Evolutionary conservation across 208 protist genomes (phyloP).

Genomic region (Zelonia costaricensis): DNA sequence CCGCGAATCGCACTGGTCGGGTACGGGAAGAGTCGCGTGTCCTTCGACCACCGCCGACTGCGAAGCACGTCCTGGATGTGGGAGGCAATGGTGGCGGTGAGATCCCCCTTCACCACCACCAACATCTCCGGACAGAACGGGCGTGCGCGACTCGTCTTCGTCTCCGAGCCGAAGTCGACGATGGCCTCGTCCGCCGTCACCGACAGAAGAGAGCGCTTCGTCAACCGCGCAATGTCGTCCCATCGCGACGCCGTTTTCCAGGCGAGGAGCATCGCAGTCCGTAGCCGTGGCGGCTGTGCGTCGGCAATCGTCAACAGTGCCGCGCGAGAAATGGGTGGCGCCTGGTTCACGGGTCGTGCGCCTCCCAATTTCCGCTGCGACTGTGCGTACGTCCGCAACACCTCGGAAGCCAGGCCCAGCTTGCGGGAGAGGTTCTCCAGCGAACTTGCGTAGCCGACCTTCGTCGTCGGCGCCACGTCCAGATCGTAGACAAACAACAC

Average conservation of each 20-base stretch:
- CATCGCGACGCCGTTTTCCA: not conserved
- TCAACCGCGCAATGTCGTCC: not conserved
- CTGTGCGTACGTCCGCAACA: not conserved
- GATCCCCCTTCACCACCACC: not conserved
- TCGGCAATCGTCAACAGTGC: not conserved
- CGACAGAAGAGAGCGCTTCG: not conserved
- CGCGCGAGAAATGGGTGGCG: not conserved
- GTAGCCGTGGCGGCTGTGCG: not conserved
- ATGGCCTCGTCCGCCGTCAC: not conserved
- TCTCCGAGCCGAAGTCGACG: not conserved
- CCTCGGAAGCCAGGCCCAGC: not conserved
- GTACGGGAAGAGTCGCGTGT: not conserved
- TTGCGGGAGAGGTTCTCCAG: not conserved
- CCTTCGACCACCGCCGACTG: not conserved
- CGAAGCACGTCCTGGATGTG: not conserved
- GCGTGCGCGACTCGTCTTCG: not conserved
- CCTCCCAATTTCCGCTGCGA: not conserved
- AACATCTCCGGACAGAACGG: not conserved
- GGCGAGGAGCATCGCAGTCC: not conserved
- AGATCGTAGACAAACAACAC: not conserved
- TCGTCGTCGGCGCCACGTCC: not conserved
- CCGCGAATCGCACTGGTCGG: not conserved
- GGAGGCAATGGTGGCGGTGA: not conserved
- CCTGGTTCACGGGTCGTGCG: not conserved
- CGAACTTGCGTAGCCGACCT: not conserved